Evolutionary conservation across 768 basidiomycete species (phyloP).

Genomic region (Lentinula boryana): DNA sequence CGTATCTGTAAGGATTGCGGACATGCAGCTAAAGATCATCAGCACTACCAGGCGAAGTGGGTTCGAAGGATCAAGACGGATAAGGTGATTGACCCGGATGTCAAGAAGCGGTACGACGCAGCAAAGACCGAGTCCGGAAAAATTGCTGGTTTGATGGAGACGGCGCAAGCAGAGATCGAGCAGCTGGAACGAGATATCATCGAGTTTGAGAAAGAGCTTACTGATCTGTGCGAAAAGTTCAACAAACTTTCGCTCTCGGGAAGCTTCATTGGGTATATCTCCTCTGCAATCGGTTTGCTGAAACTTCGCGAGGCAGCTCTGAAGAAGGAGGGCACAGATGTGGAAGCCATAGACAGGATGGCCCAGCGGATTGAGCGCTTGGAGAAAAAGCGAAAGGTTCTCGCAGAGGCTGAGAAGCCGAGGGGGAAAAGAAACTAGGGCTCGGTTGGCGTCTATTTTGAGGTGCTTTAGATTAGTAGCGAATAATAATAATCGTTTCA

Average conservation of each 20-base stretch:
- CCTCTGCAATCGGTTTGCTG: constrained; percentile 8
- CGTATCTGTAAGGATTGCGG: constrained; percentile 7
- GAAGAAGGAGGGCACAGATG: constrained; percentile 3
- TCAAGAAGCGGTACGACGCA: constrained; percentile 8
- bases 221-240: constrained; percentile 6
- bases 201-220: constrained; percentile 4
- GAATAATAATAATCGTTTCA: too few relatives aligned
- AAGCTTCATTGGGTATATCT: constrained; percentile 9
- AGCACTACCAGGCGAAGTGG: constrained; percentile 12
- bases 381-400: constrained; percentile 6
- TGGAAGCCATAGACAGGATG: constrained; percentile 6
- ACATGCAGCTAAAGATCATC: constrained; percentile 9
- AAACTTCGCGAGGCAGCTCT: constrained; percentile 6
- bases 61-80: constrained; percentile 7
- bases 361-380: constrained; percentile 6
- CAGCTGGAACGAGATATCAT: neutral
- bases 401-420: neutral
- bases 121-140: constrained; percentile 5
- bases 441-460: too few relatives aligned
- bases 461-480: too few relatives aligned
- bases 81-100: constrained; percentile 9
- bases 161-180: neutral
- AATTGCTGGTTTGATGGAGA: neutral
- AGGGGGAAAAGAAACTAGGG: neutral
- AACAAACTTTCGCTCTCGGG: constrained; percentile 10